Conservation (phyloP, 441 rosid genomes). For the Geranium incanum region DNA sequence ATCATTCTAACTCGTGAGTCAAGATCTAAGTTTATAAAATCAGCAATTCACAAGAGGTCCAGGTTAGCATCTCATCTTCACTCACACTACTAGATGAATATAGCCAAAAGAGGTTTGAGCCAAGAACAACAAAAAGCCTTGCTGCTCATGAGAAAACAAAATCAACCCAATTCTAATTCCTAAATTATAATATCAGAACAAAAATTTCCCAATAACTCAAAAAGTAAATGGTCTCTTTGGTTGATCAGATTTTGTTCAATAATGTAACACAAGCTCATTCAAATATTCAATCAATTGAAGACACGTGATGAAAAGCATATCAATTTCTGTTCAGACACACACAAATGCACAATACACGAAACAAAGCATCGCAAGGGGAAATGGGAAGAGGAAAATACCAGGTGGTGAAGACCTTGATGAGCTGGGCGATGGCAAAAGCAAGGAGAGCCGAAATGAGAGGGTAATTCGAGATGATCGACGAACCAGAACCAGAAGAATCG, state of each 20-base stretch:
- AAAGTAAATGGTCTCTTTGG: neutral
- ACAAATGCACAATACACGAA: neutral
- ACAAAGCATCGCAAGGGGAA: neutral
- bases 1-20: neutral
- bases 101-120: neutral
- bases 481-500: constrained; percentile 22
- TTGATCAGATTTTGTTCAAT: neutral
- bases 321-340: neutral
- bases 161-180: too few relatives aligned
- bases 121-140: too few relatives aligned
- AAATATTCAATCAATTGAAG: neutral
- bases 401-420: constrained; percentile 58
- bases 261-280: neutral
- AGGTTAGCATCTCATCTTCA: neutral
- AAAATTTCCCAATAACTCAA: neutral
- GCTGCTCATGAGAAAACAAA: neutral
- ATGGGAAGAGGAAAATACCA: constrained; percentile 33
- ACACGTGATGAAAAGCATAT: neutral
- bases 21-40: constrained; percentile 11
- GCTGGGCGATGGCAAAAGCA: constrained; percentile 60
- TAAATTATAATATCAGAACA: neutral
- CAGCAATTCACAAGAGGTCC: neutral
- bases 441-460: constrained; percentile 59
- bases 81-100: neutral
- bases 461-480: constrained; percentile 40